Conservation (phyloP, 495 filamentous ascomycete species). For the Penicillium egyptiacum region DNA sequence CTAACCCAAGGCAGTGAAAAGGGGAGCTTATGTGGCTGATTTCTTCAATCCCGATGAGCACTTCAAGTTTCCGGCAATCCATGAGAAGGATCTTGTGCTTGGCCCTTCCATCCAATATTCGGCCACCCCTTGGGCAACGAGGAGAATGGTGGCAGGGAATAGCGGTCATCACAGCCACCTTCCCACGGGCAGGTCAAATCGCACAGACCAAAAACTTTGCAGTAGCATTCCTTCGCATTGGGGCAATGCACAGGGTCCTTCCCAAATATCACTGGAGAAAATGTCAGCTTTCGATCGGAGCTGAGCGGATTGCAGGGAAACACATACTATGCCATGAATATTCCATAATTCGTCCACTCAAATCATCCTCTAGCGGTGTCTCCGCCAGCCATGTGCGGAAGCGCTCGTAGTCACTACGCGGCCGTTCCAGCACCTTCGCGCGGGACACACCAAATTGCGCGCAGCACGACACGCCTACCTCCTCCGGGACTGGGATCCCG, state of each 20-base stretch:
- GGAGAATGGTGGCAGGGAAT: constrained; percentile 48
- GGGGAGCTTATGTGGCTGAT: not conserved
- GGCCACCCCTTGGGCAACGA: constrained; percentile 53
- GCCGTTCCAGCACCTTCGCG: constrained; percentile 47
- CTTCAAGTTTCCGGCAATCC: constrained; percentile 39
- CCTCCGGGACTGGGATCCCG: constrained; percentile 42
- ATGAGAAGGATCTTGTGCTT: constrained; percentile 41
- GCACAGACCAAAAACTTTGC: constrained; percentile 63
- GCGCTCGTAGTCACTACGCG: constrained; percentile 55
- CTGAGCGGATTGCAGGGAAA: not conserved
- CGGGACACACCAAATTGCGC: constrained; percentile 70
- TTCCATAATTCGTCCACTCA: constrained; percentile 69
- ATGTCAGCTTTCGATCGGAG: constrained; percentile 13
- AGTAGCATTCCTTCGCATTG: constrained; percentile 57
- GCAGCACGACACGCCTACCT: constrained; percentile 63
- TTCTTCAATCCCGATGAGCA: not conserved
- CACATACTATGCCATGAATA: constrained; percentile 67
- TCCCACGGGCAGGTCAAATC: constrained; percentile 44
- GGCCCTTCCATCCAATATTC: constrained; percentile 51
- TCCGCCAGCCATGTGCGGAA: constrained; percentile 60
- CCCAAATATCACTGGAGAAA: constrained; percentile 48
- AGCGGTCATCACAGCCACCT: constrained; percentile 43
- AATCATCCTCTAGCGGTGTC: constrained; percentile 54
- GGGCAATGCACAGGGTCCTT: constrained; percentile 57
- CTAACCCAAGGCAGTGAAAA: not conserved